These are phyloP conservation scores for Euclidium syriacum DNA, from an alignment of 345 rosid genomes.

Conservation along the genomic window DNA sequence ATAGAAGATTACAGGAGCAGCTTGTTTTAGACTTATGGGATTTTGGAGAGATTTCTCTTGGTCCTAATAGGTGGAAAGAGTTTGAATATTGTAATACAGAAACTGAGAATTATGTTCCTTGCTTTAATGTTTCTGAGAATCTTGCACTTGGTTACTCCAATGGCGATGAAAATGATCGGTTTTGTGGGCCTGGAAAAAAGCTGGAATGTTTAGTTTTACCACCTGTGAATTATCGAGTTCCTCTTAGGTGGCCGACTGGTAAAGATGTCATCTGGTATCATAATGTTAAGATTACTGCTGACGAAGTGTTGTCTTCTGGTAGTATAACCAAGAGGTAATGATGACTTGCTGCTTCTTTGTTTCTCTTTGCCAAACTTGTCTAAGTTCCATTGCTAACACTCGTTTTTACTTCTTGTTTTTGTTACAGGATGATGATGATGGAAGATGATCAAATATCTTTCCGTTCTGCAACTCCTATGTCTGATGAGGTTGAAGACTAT, in stretches of 20 bases:
- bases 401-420: neutral
- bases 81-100: slow-evolving; percentile 67
- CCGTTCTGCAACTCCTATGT: slow-evolving; percentile 79
- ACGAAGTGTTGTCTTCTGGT: slow-evolving; percentile 93
- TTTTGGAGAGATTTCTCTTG: slow-evolving; percentile 82
- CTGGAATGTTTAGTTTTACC: slow-evolving; percentile 70
- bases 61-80: slow-evolving; percentile 67
- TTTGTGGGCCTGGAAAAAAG: slow-evolving; percentile 49
- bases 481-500: slow-evolving; percentile 95
- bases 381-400: neutral
- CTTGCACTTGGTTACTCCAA: slow-evolving; percentile 47
- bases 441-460: slow-evolving; percentile 96
- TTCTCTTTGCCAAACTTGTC: neutral
- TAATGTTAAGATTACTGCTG: slow-evolving; percentile 84
- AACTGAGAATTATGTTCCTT: slow-evolving; percentile 73
- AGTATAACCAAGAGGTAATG: slow-evolving; percentile 89
- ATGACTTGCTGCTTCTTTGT: slow-evolving; percentile 17
- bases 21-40: slow-evolving; percentile 85
- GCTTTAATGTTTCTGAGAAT: slow-evolving; percentile 70
- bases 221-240: slow-evolving; percentile 69
- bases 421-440: slow-evolving; percentile 89
- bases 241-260: slow-evolving; percentile 98
- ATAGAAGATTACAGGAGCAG: slow-evolving; percentile 83
- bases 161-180: slow-evolving; percentile 58
- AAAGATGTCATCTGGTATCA: slow-evolving; percentile 87